phyloP scores from a whole-genome alignment of 2,329 filamentous ascomycete genomes.

The Dactylella cylindrospora region DNA sequence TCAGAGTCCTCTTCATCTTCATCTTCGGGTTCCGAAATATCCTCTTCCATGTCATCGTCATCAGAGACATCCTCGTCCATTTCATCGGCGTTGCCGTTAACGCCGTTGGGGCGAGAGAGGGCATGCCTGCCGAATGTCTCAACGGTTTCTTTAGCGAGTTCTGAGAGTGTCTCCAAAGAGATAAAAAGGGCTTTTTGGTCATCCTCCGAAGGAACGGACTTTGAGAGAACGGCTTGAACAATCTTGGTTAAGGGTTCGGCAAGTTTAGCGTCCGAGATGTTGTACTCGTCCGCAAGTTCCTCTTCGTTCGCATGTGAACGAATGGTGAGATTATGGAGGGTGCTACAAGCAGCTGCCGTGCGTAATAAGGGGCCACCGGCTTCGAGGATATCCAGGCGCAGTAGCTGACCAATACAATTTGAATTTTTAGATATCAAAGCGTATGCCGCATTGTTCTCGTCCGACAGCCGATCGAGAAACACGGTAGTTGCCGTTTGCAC shows the following conservation, averaged over 20 bases:
- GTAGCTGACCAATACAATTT: not conserved
- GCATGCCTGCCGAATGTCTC: constrained; percentile 27
- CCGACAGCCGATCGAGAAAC: constrained; percentile 47
- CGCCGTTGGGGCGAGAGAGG: constrained; percentile 49
- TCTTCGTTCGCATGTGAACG: constrained; percentile 1
- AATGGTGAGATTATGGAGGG: constrained; percentile 23
- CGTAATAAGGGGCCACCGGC: not conserved
- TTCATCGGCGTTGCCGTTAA: constrained; percentile 53
- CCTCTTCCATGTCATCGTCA: constrained; percentile 51
- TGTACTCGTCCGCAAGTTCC: constrained; percentile 3
- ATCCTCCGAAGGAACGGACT: constrained; percentile 20
- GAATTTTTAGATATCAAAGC: constrained; percentile 52
- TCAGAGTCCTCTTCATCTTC: constrained; percentile 54
- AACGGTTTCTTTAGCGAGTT: constrained; percentile 5
- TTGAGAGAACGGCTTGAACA: constrained; percentile 7
- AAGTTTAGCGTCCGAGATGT: constrained; percentile 14
- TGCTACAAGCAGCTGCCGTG: constrained; percentile 14
- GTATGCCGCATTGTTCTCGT: constrained; percentile 62
- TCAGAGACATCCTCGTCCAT: constrained; percentile 51
- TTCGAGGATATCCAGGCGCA: not conserved
- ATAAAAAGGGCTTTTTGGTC: constrained; percentile 32
- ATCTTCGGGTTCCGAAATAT: constrained; percentile 44
- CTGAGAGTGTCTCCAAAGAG: constrained; percentile 27
- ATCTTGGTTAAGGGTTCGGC: constrained; percentile 16
- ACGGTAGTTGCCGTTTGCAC: constrained; percentile 44